Percentiles rank a stretch among this genome's conserved stretches.
Conservation (phyloP, 441 rosid genomes). For the Gossypium schwendimanii region DNA sequence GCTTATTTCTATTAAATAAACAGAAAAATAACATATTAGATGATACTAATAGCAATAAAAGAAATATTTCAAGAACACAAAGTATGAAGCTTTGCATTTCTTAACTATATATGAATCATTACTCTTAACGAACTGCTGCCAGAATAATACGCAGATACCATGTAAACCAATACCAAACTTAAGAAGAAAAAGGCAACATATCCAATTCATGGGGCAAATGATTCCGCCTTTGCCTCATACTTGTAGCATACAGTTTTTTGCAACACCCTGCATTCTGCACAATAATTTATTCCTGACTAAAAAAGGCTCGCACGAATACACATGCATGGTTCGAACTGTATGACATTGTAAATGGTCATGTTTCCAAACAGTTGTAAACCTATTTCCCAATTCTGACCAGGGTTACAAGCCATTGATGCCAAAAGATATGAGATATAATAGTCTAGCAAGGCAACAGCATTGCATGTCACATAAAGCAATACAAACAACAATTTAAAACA, state of each 20-base stretch:
- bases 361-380: background rate
- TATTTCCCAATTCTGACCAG: background rate
- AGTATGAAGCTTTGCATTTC: background rate
- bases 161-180: background rate
- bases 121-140: background rate
- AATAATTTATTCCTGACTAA: background rate
- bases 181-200: background rate
- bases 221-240: background rate
- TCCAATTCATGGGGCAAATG: background rate
- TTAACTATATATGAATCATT: background rate
- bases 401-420: background rate
- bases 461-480: background rate
- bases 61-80: background rate
- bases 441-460: background rate
- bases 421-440: background rate
- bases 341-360: background rate
- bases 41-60: background rate
- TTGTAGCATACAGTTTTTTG: background rate
- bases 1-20: constrained; percentile 5
- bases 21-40: background rate
- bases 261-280: background rate
- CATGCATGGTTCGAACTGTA: background rate
- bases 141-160: background rate
- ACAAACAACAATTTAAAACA: background rate
- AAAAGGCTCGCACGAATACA: background rate